Base-by-base conservation (phyloP, 2,329 filamentous ascomycete species). In the Aspergillus udagawae region DNA sequence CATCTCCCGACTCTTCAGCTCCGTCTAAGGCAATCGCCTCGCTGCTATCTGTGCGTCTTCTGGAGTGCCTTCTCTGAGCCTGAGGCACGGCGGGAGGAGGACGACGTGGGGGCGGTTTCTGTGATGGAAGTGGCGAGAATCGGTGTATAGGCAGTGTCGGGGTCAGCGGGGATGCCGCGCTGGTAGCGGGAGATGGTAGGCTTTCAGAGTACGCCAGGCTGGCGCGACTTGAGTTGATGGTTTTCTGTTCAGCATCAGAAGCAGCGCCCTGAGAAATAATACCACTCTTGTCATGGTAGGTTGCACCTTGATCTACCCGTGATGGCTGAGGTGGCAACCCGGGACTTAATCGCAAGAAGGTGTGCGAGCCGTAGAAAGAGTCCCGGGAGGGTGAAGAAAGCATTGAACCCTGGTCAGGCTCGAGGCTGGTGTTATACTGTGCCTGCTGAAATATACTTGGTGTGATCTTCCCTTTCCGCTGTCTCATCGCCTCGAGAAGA, bases 1-100 rank as follows among this genome's bases (percentile, higher is more conserved):
- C 83, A 79, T 85, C 83, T 47, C 75, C 79, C 60, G 82, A 80
- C 29, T 80, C 79, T 3, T 78, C 76, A 1, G 75, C 72, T 23
- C 75, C 68, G 52, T 75, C 75, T 48, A 77, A 67, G 51, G 75
- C 72, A 50, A 82, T 79, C 56, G 77, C 77, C 64, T 79, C 76
- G 55, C 75, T 77, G 60, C 75, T 77, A 59, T 75, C 72, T 0
- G 75, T 78, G 29, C 74, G 71, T 49, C 74, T 71, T 41, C 74
- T 67, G 17, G 75, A 73, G 60, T 77, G 75, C 45, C 69, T 67
- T 55, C 66, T 68, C 51, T 69, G 67, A 25, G 67, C 65, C 29
- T 69, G 64, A 0, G 73, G 70, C 29, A 73, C 63, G 27, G 71
- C 65, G 4, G 73, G 70, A 6, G 69, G 67, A 28, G 69, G 70